phyloP scores from a whole-genome alignment of 2,329 filamentous ascomycete genomes.

The Sarocladiaceae sp. region DNA sequence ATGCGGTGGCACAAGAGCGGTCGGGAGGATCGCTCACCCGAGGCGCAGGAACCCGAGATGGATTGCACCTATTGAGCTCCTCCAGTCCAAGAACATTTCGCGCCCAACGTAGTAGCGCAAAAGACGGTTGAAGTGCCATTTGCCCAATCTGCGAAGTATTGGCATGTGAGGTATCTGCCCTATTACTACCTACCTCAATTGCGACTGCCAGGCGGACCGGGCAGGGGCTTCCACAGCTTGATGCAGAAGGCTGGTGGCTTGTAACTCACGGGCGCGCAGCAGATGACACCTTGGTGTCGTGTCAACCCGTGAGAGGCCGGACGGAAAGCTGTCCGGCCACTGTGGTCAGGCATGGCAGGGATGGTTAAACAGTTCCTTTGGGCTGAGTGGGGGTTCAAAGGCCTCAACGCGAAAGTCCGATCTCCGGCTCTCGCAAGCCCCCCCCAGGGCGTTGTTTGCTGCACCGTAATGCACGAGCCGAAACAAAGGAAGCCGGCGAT shows the following conservation, averaged over 20 bases:
- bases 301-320: conserved; percentile 27
- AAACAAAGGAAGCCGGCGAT: no score
- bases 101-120: no score
- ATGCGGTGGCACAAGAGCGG: not conserved
- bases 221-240: conserved; percentile 2
- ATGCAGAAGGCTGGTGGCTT: no score
- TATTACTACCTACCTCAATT: not conserved
- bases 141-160: not conserved
- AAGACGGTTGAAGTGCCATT: not conserved
- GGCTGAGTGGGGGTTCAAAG: conserved; percentile 4
- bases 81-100: no score
- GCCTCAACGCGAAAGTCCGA: not conserved
- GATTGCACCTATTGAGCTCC: no score
- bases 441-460: no score
- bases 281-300: conserved; percentile 19
- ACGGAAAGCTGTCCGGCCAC: conserved; percentile 8
- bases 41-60: conserved; percentile 7
- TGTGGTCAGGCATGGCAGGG: conserved; percentile 5
- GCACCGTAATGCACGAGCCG: no score
- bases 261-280: no score
- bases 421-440: not conserved
- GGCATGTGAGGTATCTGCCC: not conserved
- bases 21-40: conserved; percentile 4
- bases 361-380: not conserved
- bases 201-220: conserved; percentile 1